Base-by-base conservation (phyloP, 371 early-diverging fungal genomes). In the Mucor piriformis region DNA sequence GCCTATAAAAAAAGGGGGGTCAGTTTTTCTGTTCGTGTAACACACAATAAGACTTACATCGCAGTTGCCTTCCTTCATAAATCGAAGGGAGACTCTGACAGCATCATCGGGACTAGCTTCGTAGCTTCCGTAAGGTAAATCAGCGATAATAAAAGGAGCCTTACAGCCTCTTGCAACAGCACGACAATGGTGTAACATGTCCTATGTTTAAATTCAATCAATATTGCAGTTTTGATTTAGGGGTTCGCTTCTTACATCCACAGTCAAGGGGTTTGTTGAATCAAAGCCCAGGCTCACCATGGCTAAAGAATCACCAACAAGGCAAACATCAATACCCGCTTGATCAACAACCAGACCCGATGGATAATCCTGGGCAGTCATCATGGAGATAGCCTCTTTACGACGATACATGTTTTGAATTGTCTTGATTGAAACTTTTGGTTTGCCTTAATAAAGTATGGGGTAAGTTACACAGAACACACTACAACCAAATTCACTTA, bases 261-360 rank as follows among this genome's bases (percentile, higher is more conserved):
- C 76, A 0, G 96, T 93, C n/a, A 96, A 75, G 50, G 85, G 82
- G 46, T 89, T 89, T 13, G 97, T 96, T 13, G 86, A 86, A 37
- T 90, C 85, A 70, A 91, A 88, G 6, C 97, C 97, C 37, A 98
- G 76, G 0, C 93, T 89, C 0, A 96, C 96, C 97, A 96, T 98
- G 12, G 94, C 97, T 53, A 97, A 73, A 1, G 94, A 94, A 73
- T 97, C 99, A 15, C 99, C 99, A 2, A 98, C 95, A 8, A 98
- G 85, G 49, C 85, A 83, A 66, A 92, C 79, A 66, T 98, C 99
- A 57, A 93, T 84, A 0, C 88, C 91, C 4, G 91, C 78, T 38
- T 86, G 84, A 55, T 96, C 96, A 46, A 85, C 88, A 23, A 93
- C 84, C 15, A 91, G 70, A 6, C 90, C 93, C 10, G 95, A 89